phyloP scores from a whole-genome alignment of 495 filamentous ascomycete species.

The Parachaetomium inaequale region DNA sequence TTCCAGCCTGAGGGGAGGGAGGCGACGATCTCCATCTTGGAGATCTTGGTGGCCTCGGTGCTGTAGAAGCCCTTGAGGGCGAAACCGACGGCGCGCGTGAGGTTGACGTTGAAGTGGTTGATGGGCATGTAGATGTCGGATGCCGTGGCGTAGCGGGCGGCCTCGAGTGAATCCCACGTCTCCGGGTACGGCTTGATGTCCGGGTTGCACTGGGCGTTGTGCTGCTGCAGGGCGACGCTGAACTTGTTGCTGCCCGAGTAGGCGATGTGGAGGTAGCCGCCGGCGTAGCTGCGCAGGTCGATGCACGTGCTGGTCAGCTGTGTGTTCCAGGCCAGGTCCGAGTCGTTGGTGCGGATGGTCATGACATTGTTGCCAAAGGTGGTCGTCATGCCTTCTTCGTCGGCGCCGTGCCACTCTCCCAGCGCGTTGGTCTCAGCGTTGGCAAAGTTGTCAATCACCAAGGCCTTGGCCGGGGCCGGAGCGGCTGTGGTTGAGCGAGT shows the following conservation, averaged over 20 bases:
- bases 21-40: constrained; percentile 62
- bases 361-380: constrained; percentile 50
- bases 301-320: constrained; percentile 59
- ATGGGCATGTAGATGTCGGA: constrained; percentile 70
- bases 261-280: constrained; percentile 64
- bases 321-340: constrained; percentile 67
- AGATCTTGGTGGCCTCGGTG: constrained; percentile 48
- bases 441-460: constrained; percentile 68
- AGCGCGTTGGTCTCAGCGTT: constrained; percentile 56
- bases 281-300: constrained; percentile 56
- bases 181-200: constrained; percentile 62
- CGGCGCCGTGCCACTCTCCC: constrained; percentile 67
- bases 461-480: constrained; percentile 46
- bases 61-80: constrained; percentile 68
- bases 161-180: constrained; percentile 71
- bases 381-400: constrained; percentile 53
- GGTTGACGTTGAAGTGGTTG: constrained; percentile 67
- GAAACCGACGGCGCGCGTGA: constrained; percentile 57
- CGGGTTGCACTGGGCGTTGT: constrained; percentile 62
- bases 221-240: constrained; percentile 66
- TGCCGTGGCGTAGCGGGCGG: constrained; percentile 57
- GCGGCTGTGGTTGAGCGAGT: constrained; percentile 43
- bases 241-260: constrained; percentile 66
- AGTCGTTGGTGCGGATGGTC: constrained; percentile 60
- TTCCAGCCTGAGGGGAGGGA: constrained; percentile 48